Evolutionary conservation across 2,329 filamentous ascomycete species (phyloP).

Genomic region (Exophiala phaeomuriformis): DNA sequence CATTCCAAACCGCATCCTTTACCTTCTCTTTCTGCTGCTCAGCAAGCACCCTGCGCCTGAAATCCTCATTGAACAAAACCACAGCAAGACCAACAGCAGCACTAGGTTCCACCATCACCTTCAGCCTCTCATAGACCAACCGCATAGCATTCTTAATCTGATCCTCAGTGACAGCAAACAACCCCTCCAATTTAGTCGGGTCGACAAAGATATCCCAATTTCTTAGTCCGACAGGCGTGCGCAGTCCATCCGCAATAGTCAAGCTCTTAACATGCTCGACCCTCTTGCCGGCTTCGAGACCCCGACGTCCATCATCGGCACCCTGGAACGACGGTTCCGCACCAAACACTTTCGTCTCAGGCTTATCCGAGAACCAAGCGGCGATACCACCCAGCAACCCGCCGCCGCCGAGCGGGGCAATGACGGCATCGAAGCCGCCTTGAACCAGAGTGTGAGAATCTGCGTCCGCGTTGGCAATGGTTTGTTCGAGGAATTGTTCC

Average conservation of each 20-base stretch:
- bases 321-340: slow-evolving; percentile 78
- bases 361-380: slow-evolving; percentile 58
- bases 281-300: slow-evolving; percentile 55
- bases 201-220: slow-evolving; percentile 75
- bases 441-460: background rate
- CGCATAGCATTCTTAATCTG: slow-evolving; percentile 71
- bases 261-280: slow-evolving; percentile 63
- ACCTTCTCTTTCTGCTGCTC: slow-evolving; percentile 57
- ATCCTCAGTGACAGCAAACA: slow-evolving; percentile 70
- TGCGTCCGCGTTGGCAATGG: background rate
- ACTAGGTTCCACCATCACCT: slow-evolving; percentile 84
- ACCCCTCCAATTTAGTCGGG: slow-evolving; percentile 58
- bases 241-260: slow-evolving; percentile 81
- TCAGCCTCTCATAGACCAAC: slow-evolving; percentile 77
- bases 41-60: slow-evolving; percentile 55
- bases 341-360: slow-evolving; percentile 66
- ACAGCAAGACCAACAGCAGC: slow-evolving; percentile 77
- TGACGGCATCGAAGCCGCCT: slow-evolving; percentile 56
- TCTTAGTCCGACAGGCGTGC: slow-evolving; percentile 69
- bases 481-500: slow-evolving; percentile 54
- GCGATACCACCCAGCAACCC: slow-evolving; percentile 81
- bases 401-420: slow-evolving; percentile 80
- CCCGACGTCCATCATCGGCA: slow-evolving; percentile 72
- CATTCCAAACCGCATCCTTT: slow-evolving; percentile 52
- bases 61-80: slow-evolving; percentile 77